A percentile compares a stretch with the other conserved stretches of the same genome.
These are phyloP conservation scores for Pleurostoma richardsiae DNA, from an alignment of 2,329 filamentous ascomycete genomes.

Conservation along the genomic window DNA sequence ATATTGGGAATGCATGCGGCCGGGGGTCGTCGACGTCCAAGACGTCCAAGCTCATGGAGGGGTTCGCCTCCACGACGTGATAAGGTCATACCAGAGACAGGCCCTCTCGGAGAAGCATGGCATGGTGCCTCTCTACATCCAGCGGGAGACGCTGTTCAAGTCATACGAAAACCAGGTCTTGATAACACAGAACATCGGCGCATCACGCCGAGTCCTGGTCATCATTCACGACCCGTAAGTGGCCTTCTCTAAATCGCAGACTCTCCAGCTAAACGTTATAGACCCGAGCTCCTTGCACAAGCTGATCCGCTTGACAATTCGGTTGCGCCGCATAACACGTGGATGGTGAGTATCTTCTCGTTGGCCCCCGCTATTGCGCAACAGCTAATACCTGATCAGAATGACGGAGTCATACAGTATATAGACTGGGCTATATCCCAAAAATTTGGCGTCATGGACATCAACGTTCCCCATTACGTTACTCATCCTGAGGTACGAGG, in stretches of 20 bases:
- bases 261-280: constrained; percentile 20
- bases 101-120: constrained; percentile 65
- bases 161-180: constrained; percentile 85
- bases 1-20: constrained; percentile 87
- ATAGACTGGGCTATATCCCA: constrained; percentile 77
- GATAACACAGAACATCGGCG: constrained; percentile 66
- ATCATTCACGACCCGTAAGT: constrained; percentile 88
- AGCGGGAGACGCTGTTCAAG: constrained; percentile 65
- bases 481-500: constrained; percentile 53
- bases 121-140: constrained; percentile 78
- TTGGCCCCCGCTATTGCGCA: not conserved
- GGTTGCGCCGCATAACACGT: constrained; percentile 79
- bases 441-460: constrained; percentile 80
- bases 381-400: constrained; percentile 38
- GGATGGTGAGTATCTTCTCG: constrained; percentile 61
- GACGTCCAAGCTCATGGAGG: constrained; percentile 48
- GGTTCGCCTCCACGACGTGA: constrained; percentile 70
- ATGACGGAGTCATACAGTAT: constrained; percentile 76
- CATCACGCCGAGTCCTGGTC: constrained; percentile 66
- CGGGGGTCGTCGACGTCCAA: constrained; percentile 52
- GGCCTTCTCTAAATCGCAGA: constrained; percentile 5
- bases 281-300: constrained; percentile 66
- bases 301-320: constrained; percentile 66
- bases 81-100: constrained; percentile 71
- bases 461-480: constrained; percentile 80